Evolutionary conservation across 208 protist genomes (phyloP), one percentile per base, ranked within the genome.

Genomic region (Endotrypanum monterogeii): DNA sequence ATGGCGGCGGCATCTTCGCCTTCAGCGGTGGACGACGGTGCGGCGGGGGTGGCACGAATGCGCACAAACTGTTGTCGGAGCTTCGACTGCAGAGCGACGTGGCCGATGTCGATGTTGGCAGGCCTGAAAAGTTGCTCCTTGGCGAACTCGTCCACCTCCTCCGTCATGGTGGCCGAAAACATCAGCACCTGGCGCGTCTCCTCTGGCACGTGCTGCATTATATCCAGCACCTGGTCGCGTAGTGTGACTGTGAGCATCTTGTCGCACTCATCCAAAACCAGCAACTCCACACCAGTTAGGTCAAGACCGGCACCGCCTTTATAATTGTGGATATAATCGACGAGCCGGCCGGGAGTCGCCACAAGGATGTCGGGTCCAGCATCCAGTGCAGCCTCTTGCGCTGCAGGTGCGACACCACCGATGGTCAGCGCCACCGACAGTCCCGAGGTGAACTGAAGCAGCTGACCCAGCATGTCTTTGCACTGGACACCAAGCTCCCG

Each of bases 241-340:
- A 99, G 98, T 44, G 95, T 98, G 89, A 99, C 98, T 74, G 99
- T 99, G 46, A 99, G 91, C 98, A 99, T 98, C 74, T 98, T 97
- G 83, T 99, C 99, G 65, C 98, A 99, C 84, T 99, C 99, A 78
- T 99, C 99, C 12, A 99, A 86, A 8, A 99, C 92, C 18, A 99
- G 83, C 69, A 98, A 89, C 75, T 97, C 94, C 44, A 98, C 90
- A 18, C 89, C 78, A 32, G 88, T 86, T 4, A 99, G 72, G 73
- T 96, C 96, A 8, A 99, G 76, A 16, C 95, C 95, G 20, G 73
- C 67, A 7, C 80, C 75, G 39, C 80, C 73, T 71, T 92, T 91
- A 78, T 87, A 90, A 74, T 98, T 98, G 77, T 88, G 88, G 9
- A 95, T 63, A 60, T 92, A 89, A 75, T 98, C 95, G 12, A 98